Evolutionary conservation across 306 rosid genomes (phyloP).

Genomic region (Mimosa bimucronata): DNA sequence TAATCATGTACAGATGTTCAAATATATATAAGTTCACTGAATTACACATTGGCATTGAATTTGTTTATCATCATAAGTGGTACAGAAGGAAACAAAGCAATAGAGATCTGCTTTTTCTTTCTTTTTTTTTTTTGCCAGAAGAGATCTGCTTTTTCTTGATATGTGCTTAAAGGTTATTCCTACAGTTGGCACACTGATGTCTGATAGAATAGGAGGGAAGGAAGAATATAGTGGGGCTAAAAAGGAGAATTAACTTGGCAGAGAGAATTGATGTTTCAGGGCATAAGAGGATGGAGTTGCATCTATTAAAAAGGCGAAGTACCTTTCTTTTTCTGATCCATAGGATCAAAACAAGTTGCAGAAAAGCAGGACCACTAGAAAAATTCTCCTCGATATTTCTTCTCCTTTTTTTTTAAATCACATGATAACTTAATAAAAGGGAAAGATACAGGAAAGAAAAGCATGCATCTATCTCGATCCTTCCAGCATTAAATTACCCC

Average conservation of each 20-base stretch:
- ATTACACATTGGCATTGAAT: neutral
- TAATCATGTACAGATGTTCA: neutral
- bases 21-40: neutral
- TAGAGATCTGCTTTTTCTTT: neutral
- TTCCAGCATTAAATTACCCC: slow-evolving; percentile 1
- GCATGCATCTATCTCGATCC: neutral
- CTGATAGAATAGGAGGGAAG: neutral
- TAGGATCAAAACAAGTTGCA: slow-evolving; percentile 3
- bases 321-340: neutral
- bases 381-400: slow-evolving; percentile 23
- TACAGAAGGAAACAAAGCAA: neutral
- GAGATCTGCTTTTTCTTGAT: neutral
- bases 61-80: neutral
- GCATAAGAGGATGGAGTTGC: neutral
- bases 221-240: neutral
- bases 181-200: neutral
- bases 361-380: slow-evolving; percentile 15
- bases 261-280: neutral
- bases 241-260: neutral
- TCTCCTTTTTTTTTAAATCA: neutral
- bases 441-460: neutral
- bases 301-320: slow-evolving; percentile 6
- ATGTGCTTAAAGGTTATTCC: neutral
- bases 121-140: no score
- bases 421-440: neutral